A percentile compares a stretch with the other conserved stretches of the same genome.
phyloP scores from a whole-genome alignment of 306 rosid species.

The Arachis stenosperma region DNA sequence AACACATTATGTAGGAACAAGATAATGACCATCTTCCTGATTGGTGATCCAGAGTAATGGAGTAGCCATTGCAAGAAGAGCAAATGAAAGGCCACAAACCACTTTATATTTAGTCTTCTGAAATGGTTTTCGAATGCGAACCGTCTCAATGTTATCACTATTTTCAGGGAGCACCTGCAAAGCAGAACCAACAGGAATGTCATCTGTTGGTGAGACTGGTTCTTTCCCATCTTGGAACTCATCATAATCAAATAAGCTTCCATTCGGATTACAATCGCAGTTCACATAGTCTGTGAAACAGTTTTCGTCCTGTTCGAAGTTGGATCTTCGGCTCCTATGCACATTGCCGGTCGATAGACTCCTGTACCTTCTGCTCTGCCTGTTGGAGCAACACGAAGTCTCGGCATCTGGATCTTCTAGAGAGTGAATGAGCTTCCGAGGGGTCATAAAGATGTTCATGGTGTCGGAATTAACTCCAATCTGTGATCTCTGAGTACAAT shows the following conservation, averaged over 20 bases:
- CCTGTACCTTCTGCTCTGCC: slow-evolving; percentile 46
- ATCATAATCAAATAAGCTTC: slow-evolving; percentile 44
- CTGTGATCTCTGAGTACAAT: slow-evolving; percentile 60
- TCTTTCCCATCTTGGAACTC: slow-evolving; percentile 58
- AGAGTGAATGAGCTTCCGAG: slow-evolving; percentile 77
- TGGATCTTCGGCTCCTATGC: slow-evolving; percentile 57
- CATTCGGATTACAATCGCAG: slow-evolving; percentile 44
- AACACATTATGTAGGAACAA: slow-evolving; percentile 67
- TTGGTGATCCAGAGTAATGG: slow-evolving; percentile 62
- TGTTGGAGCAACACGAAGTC: slow-evolving; percentile 52
- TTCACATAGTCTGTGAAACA: slow-evolving; percentile 30
- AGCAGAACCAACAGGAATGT: slow-evolving; percentile 43
- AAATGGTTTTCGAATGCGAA: slow-evolving; percentile 32
- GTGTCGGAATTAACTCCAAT: slow-evolving; percentile 46
- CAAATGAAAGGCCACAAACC: slow-evolving; percentile 61
- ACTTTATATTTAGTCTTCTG: slow-evolving; percentile 50
- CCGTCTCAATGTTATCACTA: slow-evolving; percentile 27
- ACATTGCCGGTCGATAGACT: slow-evolving; percentile 58
- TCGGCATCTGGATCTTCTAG: slow-evolving; percentile 63
- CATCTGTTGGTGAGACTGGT: slow-evolving; percentile 77
- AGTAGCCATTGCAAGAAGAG: slow-evolving; percentile 51
- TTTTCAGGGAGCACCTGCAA: slow-evolving; percentile 40
- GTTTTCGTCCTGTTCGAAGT: slow-evolving; percentile 49
- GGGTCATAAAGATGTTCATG: slow-evolving; percentile 61
- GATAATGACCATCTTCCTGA: slow-evolving; percentile 60